phyloP scores from a whole-genome alignment of 805 yeast genomes.

The Hanseniaspora guilliermondii region DNA sequence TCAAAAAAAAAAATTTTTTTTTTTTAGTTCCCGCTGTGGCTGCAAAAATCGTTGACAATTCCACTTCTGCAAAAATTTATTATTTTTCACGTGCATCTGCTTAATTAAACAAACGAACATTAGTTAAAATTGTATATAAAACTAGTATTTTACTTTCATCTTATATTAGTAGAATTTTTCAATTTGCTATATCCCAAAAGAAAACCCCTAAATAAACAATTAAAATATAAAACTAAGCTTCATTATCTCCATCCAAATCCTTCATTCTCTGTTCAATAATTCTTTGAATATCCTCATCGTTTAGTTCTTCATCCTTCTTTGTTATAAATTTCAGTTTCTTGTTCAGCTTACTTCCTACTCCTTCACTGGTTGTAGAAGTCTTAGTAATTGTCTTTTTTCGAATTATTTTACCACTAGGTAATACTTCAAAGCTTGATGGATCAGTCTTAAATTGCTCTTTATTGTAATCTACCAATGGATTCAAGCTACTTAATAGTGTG shows the following conservation, averaged over 20 bases:
- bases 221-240: neutral
- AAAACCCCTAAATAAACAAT: neutral
- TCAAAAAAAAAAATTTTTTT: too few species aligned
- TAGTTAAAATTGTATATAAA: too few species aligned
- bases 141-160: too few species aligned
- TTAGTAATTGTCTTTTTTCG: conserved; percentile 23
- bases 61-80: too few species aligned
- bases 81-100: too few species aligned
- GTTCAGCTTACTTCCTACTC: conserved; percentile 18
- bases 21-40: too few species aligned
- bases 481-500: conserved; percentile 1
- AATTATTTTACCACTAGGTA: conserved; percentile 65
- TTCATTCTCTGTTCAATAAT: conserved; percentile 41
- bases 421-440: conserved; percentile 37
- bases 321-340: conserved; percentile 31
- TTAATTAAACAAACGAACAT: too few species aligned
- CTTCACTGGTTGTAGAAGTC: conserved; percentile 22
- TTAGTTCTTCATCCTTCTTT: conserved; percentile 16
- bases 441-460: conserved; percentile 13
- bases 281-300: conserved; percentile 39
- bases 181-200: neutral
- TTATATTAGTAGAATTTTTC: too few species aligned
- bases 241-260: conserved; percentile 25
- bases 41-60: too few species aligned
- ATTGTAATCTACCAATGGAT: neutral